Evolutionary conservation across 1,284 basidiomycete genomes (phyloP).

Genomic region (Tilletia walkeri): DNA sequence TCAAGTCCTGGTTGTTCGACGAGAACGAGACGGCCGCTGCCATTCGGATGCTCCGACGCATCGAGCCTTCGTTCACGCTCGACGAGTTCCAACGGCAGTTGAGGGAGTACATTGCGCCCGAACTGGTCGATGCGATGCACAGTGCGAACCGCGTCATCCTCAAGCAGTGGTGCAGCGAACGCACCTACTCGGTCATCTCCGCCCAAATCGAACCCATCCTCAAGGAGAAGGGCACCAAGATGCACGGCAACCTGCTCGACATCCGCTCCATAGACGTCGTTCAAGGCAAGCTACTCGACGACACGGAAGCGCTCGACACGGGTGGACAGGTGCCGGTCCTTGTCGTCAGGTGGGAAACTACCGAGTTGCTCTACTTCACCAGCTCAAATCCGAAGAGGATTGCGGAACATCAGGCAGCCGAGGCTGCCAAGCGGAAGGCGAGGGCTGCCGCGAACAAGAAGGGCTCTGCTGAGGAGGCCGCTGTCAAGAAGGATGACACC

Average conservation of each 20-base stretch:
- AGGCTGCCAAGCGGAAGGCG: slow-evolving; percentile 14
- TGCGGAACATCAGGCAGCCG: slow-evolving; percentile 11
- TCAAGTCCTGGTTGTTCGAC: slow-evolving; percentile 80
- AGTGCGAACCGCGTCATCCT: slow-evolving; percentile 81
- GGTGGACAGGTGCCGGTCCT: slow-evolving; percentile 79
- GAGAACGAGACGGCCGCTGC: slow-evolving; percentile 98
- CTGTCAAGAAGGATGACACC: neutral
- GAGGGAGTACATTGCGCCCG: slow-evolving; percentile 94
- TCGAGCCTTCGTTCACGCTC: slow-evolving; percentile 83
- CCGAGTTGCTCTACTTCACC: slow-evolving; percentile 89
- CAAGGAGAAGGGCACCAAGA: slow-evolving; percentile 69
- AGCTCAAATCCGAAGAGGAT: slow-evolving; percentile 64
- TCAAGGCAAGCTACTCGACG: slow-evolving; percentile 63
- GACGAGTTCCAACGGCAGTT: slow-evolving; percentile 86
- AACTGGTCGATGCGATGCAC: slow-evolving; percentile 93
- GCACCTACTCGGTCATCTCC: slow-evolving; percentile 87
- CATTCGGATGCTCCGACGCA: slow-evolving; percentile 71
- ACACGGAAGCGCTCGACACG: neutral
- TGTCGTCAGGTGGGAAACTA: slow-evolving; percentile 87
- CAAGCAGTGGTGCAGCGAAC: slow-evolving; percentile 91
- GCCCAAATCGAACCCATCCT: slow-evolving; percentile 95
- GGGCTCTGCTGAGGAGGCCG: neutral
- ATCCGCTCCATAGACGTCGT: slow-evolving; percentile 48
- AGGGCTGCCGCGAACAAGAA: neutral
- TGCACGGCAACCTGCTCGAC: slow-evolving; percentile 48